Evolutionary conservation across 2,329 filamentous ascomycete genomes (phyloP), one percentile per base, ranked within the genome.

Genomic region (Diaporthe nobilis): DNA sequence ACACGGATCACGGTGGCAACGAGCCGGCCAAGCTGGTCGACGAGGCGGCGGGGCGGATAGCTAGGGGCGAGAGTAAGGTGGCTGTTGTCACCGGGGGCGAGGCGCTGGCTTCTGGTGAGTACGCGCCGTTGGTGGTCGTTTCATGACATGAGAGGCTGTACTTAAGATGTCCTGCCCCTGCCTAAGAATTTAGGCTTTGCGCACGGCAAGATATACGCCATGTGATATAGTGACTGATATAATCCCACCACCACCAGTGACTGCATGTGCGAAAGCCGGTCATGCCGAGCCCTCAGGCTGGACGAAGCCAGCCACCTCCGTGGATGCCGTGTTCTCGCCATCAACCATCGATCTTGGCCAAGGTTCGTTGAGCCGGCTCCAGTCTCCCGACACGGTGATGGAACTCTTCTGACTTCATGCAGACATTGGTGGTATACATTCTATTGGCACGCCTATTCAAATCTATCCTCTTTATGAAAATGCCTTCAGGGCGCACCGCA

Each of bases 391-490:
- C 73, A 85, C 85, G 79, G 82, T 78, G 77, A 4, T 8, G 20
- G 2, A 20, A 17, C 17, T 31, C 28, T 78, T 22, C 70, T 73
- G 22, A 71, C 42, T 28, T 20, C 15, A 17, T 4, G 5, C 70
- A 92, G 90, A 89, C 78, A 80, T 90, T 17, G 91, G 90, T 1
- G 86, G 88, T 2, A 83, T 84, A 3, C 92, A 94, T 78, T 85
- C 85, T 2, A 88, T 94, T 15, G 91, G 92, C 0, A 85, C 90
- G 0, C 92, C 92, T 0, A 92, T 93, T 15, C 92, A 94, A 44
- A 85, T 94, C 0, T 94, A 94, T 78, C 91, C 92, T 0, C 80
- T 94, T 0, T 94, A 92, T 78, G 92, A 94, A 78, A 93, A 92
- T 77, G 90, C 84, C 0, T 91, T 92, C 72, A 86, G 92, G 44